phyloP scores from a whole-genome alignment of 1,139 yeast species.

The Trichomonascaceae sp. region DNA sequence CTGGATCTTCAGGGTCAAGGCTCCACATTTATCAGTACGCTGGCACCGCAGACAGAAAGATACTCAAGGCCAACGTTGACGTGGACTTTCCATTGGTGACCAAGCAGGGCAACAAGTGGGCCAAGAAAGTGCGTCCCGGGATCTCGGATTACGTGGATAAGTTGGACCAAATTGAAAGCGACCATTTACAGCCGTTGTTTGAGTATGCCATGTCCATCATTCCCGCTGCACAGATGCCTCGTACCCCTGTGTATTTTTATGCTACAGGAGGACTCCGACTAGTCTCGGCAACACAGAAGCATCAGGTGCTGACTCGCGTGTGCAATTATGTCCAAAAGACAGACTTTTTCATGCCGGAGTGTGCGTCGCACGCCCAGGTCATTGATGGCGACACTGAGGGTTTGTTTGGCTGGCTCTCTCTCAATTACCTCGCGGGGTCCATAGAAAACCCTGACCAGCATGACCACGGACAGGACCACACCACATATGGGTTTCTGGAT shows the following conservation, averaged over 20 bases:
- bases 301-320: slow-evolving; percentile 35
- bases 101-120: slow-evolving; percentile 38
- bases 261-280: slow-evolving; percentile 75
- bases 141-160: slow-evolving; percentile 39
- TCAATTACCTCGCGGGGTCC: slow-evolving; percentile 55
- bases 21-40: slow-evolving; percentile 63
- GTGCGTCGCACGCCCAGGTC: slow-evolving; percentile 42
- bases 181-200: slow-evolving; percentile 43
- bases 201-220: slow-evolving; percentile 42
- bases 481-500: slow-evolving; percentile 63
- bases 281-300: slow-evolving; percentile 42
- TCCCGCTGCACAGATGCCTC: slow-evolving; percentile 50
- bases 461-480: slow-evolving; percentile 38
- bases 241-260: slow-evolving; percentile 67
- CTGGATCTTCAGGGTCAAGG: slow-evolving; percentile 75
- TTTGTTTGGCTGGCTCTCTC: slow-evolving; percentile 67
- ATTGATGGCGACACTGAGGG: slow-evolving; percentile 75
- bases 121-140: slow-evolving; percentile 54
- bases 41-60: slow-evolving; percentile 25
- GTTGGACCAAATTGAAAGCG: slow-evolving; percentile 43
- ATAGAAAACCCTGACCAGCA: slow-evolving; percentile 38
- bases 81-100: slow-evolving; percentile 32
- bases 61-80: slow-evolving; percentile 10
- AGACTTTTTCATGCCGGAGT: slow-evolving; percentile 43
- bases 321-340: slow-evolving; percentile 48